Conservation (phyloP, 176 grass and related monocot species). For the Oryza brachyantha region DNA sequence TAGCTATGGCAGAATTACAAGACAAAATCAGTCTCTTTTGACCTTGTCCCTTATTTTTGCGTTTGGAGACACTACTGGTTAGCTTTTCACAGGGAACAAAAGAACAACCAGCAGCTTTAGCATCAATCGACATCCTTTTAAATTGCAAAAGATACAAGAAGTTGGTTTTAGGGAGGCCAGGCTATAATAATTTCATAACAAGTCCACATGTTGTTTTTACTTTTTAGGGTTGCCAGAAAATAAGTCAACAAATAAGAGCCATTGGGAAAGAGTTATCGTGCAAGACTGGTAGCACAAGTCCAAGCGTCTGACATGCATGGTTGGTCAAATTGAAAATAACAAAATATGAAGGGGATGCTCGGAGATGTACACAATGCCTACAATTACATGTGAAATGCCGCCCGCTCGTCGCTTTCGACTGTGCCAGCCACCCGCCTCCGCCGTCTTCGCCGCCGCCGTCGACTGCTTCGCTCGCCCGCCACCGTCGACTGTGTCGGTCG, state of each 20-base stretch:
- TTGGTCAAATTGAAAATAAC: not conserved
- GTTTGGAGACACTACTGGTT: not conserved
- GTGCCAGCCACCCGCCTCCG: no score
- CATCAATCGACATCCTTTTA: not conserved
- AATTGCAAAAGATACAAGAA: conserved; percentile 28
- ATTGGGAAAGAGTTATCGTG: not conserved
- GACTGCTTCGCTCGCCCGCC: no score
- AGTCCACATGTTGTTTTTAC: not conserved
- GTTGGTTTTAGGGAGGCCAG: no score
- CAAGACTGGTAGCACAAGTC: not conserved
- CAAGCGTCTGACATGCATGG: not conserved
- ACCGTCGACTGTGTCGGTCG: no score
- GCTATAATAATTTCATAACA: not conserved
- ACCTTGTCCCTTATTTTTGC: not conserved
- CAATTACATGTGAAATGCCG: no score
- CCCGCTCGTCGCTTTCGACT: no score
- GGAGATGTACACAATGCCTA: not conserved
- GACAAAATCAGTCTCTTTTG: conserved; percentile 1
- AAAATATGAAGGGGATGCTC: not conserved
- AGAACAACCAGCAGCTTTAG: conserved; percentile 14
- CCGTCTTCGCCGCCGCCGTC: no score
- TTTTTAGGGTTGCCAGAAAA: not conserved
- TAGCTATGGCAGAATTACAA: not conserved
- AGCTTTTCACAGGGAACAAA: conserved; percentile 6
- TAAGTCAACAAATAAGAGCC: not conserved